Evolutionary conservation across 352 stramenopile genomes (phyloP).

Genomic region (Phytophthora fragariae): DNA sequence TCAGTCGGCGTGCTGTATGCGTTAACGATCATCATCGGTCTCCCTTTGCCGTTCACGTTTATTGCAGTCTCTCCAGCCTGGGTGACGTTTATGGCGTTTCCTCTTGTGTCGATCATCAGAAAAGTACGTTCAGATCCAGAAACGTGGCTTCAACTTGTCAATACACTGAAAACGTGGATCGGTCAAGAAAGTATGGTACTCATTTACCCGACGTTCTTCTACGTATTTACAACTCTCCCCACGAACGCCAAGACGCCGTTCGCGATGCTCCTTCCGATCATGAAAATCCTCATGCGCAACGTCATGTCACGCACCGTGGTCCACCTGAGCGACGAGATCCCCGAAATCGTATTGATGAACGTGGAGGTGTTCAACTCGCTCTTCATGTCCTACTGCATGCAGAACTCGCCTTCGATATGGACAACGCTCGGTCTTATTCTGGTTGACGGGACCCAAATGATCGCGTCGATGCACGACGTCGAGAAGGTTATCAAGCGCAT

Average conservation of each 20-base stretch:
- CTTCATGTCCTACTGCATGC: slow-evolving; percentile 48
- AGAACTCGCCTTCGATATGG: slow-evolving; percentile 39
- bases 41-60: slow-evolving; percentile 41
- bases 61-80: slow-evolving; percentile 16
- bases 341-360: slow-evolving; percentile 44
- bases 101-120: slow-evolving; percentile 10
- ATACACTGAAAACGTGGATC: slow-evolving; percentile 14
- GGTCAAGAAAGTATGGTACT: slow-evolving; percentile 27
- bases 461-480: slow-evolving; percentile 18
- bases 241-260: slow-evolving; percentile 15
- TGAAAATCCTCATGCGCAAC: slow-evolving; percentile 38
- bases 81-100: slow-evolving; percentile 6
- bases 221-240: slow-evolving; percentile 28
- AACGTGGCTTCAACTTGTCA: background rate
- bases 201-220: slow-evolving; percentile 41
- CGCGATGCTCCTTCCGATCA: slow-evolving; percentile 34
- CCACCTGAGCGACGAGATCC: slow-evolving; percentile 31
- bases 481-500: slow-evolving; percentile 8
- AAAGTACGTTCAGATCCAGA: slow-evolving; percentile 16
- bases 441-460: slow-evolving; percentile 28
- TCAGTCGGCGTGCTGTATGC: background rate
- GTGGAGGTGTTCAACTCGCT: slow-evolving; percentile 51
- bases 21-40: slow-evolving; percentile 29
- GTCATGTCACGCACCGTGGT: slow-evolving; percentile 21
- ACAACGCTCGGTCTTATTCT: slow-evolving; percentile 33